Evolutionary conservation across 2,329 filamentous ascomycete species (phyloP).

Genomic region (Mycogone perniciosa): DNA sequence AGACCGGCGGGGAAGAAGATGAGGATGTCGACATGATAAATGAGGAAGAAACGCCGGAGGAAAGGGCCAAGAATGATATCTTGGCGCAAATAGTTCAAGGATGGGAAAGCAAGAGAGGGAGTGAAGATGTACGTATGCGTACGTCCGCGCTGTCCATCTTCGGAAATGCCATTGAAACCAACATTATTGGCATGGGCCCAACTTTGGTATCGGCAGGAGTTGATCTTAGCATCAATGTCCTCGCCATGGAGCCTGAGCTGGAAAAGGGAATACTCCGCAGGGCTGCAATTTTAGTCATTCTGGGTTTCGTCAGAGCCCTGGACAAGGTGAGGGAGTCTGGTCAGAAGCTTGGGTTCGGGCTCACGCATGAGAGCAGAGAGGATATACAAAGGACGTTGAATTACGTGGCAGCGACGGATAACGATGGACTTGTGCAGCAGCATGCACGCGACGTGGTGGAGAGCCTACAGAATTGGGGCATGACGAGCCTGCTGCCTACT

Average conservation of each 20-base stretch:
- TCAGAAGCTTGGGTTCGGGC: conserved; percentile 44
- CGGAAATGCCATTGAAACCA: conserved; percentile 52
- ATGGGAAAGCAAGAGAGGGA: conserved; percentile 60
- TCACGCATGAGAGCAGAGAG: conserved; percentile 48
- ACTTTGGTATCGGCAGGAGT: conserved; percentile 48
- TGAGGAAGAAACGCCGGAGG: conserved; percentile 42
- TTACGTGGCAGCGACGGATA: conserved; percentile 61
- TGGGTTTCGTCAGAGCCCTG: conserved; percentile 55
- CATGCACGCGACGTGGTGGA: conserved; percentile 63
- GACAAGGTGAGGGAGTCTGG: conserved; percentile 44
- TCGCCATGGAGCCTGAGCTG: conserved; percentile 54
- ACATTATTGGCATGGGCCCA: conserved; percentile 49
- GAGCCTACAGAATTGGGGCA: conserved; percentile 56
- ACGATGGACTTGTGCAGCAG: conserved; percentile 60
- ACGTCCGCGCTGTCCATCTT: conserved; percentile 64
- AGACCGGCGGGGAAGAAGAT: conserved; percentile 33
- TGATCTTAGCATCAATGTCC: conserved; percentile 56
- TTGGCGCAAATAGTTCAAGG: conserved; percentile 56
- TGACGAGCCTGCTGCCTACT: conserved; percentile 43
- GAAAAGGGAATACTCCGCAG: conserved; percentile 60
- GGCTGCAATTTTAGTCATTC: conserved; percentile 57
- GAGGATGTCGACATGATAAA: conserved; percentile 34
- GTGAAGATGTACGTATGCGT: conserved; percentile 64
- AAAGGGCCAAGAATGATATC: conserved; percentile 42
- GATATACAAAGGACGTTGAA: conserved; percentile 56